phyloP scores from a whole-genome alignment of 2,329 filamentous ascomycete species.

The Neonectria punicea region DNA sequence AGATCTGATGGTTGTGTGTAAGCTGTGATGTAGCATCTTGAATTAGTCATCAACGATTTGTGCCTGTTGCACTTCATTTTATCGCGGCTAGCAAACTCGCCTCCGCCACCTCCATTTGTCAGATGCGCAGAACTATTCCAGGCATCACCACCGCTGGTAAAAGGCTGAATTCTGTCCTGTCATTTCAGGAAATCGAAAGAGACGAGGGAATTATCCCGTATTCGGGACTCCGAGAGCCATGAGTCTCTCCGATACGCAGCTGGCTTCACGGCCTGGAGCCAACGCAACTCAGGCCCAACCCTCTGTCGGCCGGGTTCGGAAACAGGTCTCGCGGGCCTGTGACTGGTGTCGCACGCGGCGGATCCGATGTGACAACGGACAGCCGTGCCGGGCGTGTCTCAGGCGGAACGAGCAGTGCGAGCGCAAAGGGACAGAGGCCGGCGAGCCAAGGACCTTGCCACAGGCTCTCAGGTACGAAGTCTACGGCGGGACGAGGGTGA shows the following conservation, averaged over 20 bases:
- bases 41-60: background rate
- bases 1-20: background rate
- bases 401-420: slow-evolving; percentile 47
- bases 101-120: background rate
- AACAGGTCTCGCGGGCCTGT: slow-evolving; percentile 47
- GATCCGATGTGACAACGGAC: slow-evolving; percentile 51
- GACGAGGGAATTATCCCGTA: background rate
- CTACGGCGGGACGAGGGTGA: no score
- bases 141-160: background rate
- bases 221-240: background rate
- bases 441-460: slow-evolving; percentile 43
- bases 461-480: slow-evolving; percentile 29
- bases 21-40: background rate
- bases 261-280: background rate
- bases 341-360: slow-evolving; percentile 51
- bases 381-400: slow-evolving; percentile 51
- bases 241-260: background rate
- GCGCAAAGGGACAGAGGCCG: slow-evolving; percentile 37
- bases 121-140: background rate
- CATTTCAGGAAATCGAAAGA: background rate
- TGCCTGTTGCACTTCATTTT: background rate
- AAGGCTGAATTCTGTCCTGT: background rate
- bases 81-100: background rate
- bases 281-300: background rate
- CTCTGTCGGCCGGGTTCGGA: slow-evolving; percentile 21